Conservation (phyloP, 1,284 basidiomycete genomes). For the Puccinia triticina region DNA sequence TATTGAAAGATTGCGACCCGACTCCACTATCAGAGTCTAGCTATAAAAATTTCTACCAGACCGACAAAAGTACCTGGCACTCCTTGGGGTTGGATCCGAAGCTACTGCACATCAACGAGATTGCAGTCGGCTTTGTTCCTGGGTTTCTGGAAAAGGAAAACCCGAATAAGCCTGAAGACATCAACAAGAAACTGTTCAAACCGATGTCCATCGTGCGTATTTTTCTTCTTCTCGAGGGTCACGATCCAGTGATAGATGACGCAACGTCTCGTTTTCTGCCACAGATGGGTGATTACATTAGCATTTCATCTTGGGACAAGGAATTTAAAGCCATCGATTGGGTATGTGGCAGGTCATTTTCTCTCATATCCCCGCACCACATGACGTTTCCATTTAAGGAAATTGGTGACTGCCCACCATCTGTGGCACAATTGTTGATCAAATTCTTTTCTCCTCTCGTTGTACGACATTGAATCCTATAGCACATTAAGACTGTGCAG, state of each 20-base stretch:
- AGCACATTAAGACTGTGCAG: conserved; percentile 2
- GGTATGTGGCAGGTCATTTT: neutral
- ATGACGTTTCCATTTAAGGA: too few relatives aligned
- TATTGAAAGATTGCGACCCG: conserved; percentile 8
- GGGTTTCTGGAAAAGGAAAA: conserved; percentile 20
- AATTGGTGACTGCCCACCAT: too few relatives aligned
- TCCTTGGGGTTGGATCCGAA: conserved; percentile 19
- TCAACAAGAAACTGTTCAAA: conserved; percentile 28
- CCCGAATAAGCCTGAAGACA: conserved; percentile 14
- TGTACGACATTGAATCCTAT: neutral
- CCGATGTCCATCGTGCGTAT: conserved; percentile 43
- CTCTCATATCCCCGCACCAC: neutral
- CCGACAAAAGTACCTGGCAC: neutral
- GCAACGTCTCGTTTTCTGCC: neutral
- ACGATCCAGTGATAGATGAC: too few relatives aligned
- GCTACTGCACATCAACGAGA: conserved; percentile 27
- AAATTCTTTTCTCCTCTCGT: neutral
- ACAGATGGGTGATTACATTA: conserved; percentile 48
- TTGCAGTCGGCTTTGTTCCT: conserved; percentile 39
- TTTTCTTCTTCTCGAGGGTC: neutral
- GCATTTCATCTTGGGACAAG: conserved; percentile 18
- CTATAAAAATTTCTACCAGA: neutral
- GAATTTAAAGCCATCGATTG: conserved; percentile 23
- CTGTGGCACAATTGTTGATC: neutral
- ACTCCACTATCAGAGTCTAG: neutral